Evolutionary conservation across 139 green algal genomes (phyloP).

Genomic region (Picochlorum sp.): DNA sequence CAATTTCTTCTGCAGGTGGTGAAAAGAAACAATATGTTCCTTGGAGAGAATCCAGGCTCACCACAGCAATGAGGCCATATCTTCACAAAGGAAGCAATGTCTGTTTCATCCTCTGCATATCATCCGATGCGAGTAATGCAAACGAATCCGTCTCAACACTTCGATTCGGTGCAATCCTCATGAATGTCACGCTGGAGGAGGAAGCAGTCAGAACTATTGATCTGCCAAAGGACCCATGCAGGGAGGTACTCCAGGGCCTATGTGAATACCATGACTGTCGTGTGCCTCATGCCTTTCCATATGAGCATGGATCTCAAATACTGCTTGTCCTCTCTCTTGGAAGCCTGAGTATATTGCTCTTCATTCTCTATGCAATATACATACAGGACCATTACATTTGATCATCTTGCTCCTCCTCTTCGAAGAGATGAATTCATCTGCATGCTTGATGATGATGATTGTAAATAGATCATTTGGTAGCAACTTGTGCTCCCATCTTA

Average conservation of each 20-base stretch:
- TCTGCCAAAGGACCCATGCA: not conserved
- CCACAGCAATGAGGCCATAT: constrained; percentile 65
- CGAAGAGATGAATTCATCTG: not conserved
- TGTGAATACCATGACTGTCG: no score
- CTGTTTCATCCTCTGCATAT: constrained; percentile 75
- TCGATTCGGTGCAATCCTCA: constrained; percentile 37
- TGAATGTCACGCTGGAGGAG: not conserved
- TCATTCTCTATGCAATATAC: not conserved
- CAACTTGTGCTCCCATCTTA: not conserved
- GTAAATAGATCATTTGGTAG: no score
- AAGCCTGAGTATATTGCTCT: not conserved
- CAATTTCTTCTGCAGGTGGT: constrained; percentile 5
- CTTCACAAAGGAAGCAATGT: constrained; percentile 62
- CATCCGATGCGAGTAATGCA: constrained; percentile 44
- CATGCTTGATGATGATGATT: not conserved
- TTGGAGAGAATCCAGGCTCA: constrained; percentile 60
- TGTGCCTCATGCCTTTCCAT: no score
- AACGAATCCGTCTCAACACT: constrained; percentile 68
- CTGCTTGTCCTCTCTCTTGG: not conserved
- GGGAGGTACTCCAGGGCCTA: no score
- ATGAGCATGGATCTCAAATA: no score
- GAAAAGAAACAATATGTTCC: constrained; percentile 12
- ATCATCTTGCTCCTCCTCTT: not conserved
- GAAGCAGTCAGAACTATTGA: not conserved
- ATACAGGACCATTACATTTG: not conserved